Percentiles rank a stretch among this genome's conserved stretches.
Conservation (phyloP, 1,284 basidiomycete species). For the Rhodotorula sp. region DNA sequence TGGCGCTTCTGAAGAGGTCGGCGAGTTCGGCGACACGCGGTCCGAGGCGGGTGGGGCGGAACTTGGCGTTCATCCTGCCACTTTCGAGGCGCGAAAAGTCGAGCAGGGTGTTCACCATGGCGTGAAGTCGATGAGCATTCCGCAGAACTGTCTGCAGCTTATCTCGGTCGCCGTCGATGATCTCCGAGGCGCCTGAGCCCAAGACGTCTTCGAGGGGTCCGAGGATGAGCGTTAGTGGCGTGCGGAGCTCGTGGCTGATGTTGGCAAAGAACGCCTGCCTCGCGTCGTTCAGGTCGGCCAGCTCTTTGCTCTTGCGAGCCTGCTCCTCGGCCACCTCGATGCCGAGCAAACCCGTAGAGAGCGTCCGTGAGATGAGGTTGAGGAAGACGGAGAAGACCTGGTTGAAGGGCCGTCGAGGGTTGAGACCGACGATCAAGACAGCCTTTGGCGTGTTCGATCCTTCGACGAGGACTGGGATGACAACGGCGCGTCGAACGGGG, state of each 20-base stretch:
- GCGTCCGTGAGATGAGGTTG: conserved; percentile 22
- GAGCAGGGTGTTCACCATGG: conserved; percentile 39
- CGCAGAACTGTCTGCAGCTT: conserved; percentile 39
- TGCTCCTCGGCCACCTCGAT: conserved; percentile 49
- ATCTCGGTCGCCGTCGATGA: conserved; percentile 46
- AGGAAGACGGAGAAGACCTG: conserved; percentile 20
- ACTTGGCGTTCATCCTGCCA: conserved; percentile 47
- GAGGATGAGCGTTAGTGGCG: conserved; percentile 51
- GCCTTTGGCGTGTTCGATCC: conserved; percentile 46
- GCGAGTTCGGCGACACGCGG: conserved; percentile 50
- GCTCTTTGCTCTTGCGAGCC: conserved; percentile 48
- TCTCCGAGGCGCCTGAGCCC: conserved; percentile 32
- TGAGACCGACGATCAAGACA: conserved; percentile 51
- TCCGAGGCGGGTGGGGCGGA: conserved; percentile 48
- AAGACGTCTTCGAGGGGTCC: conserved; percentile 41
- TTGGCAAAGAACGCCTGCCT: conserved; percentile 42
- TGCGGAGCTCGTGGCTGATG: conserved; percentile 38
- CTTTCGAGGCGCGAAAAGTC: conserved; percentile 41
- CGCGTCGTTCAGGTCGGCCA: conserved; percentile 50
- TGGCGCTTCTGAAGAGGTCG: conserved; percentile 48
- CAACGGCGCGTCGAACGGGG: conserved; percentile 48
- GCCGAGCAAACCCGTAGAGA: conserved; percentile 30
- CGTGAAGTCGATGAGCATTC: conserved; percentile 20
- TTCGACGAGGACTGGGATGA: conserved; percentile 49
- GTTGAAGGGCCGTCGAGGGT: conserved; percentile 41